Base-by-base conservation (phyloP, 768 basidiomycete species). In the Tylopilus sp. region DNA sequence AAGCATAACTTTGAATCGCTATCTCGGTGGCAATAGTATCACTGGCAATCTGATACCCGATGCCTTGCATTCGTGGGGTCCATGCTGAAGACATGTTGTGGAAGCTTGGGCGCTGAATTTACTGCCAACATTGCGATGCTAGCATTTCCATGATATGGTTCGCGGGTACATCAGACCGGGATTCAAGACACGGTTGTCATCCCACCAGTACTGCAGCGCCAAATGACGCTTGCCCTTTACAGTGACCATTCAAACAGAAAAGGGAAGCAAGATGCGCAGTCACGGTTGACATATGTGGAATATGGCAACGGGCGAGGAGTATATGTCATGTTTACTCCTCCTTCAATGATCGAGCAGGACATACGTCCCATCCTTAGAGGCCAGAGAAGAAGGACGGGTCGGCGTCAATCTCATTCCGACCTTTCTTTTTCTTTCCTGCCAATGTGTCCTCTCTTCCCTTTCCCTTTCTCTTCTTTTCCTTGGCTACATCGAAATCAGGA, bases 371-470 rank as follows among this genome's bases (percentile, higher is more conserved):
- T 31, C 7, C 22, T 25, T 68, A 88, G 54, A 91, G 70, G 41
- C 77, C 85, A 41, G 81, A 78, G 61, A 90, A 91, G 69, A 90
- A 91, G 19, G 80, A 74, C 11, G 74, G 74, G 28, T 85, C 80
- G 5, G 77, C 77, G 29, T 79, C 81, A 22, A 83, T 73, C 46
- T 78, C 74, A 57, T 86, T 85, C 57, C 74, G 77, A 22, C 83
- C 82, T 66, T 82, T 86, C 66, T 79, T 81, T 70, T 74, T 79
- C 63, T 74, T 79, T 24, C 72, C 67, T 30, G 67, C 67, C 48
- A 84, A 61, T 6, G 76, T 71, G 49, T 82, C 79, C 57, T 75
- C 78, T 29, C 77, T 78, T 28, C 73, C 77, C 61, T 82, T 83
- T 53, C 76, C 75, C 63, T 84, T 86, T 51, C 83, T 75, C 60